These are phyloP conservation scores for Mesembryanthemum crystallinum DNA, from an alignment of 148 eudicot genomes.

Conservation along the genomic window DNA sequence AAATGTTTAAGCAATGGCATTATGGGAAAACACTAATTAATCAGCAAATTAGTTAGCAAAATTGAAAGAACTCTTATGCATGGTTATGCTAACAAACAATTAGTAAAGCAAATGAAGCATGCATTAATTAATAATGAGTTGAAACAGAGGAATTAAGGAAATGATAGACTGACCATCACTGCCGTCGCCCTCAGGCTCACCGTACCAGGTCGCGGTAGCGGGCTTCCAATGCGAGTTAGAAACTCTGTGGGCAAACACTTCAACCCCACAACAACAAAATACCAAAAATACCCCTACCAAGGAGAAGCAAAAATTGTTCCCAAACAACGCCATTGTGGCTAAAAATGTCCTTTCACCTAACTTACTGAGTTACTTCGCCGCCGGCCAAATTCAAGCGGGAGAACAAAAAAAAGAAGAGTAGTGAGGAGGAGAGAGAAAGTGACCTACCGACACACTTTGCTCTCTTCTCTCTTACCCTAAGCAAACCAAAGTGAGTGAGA, in stretches of 20 bases:
- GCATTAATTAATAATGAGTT: too few species aligned
- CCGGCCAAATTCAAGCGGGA: too few species aligned
- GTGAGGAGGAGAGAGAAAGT: slow-evolving; percentile 11
- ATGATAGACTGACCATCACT: slow-evolving; percentile 50
- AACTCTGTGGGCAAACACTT: slow-evolving; percentile 23
- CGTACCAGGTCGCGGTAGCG: slow-evolving; percentile 97
- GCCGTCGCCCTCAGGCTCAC: slow-evolving; percentile 90
- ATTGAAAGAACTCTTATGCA: too few species aligned
- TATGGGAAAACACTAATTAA: too few species aligned
- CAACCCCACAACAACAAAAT: slow-evolving; percentile 16
- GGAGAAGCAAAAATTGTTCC: neutral
- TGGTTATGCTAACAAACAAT: neutral
- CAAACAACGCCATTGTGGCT: slow-evolving; percentile 20
- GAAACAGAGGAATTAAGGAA: neutral
- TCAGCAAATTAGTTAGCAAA: neutral
- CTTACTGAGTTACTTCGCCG: too few species aligned
- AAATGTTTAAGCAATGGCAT: neutral
- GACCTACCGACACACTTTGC: slow-evolving; percentile 12
- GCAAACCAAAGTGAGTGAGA: neutral
- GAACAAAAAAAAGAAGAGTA: too few species aligned
- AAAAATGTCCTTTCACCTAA: neutral
- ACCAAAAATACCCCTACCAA: slow-evolving; percentile 24
- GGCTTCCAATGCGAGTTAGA: slow-evolving; percentile 61
- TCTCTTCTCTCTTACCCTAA: slow-evolving; percentile 2
- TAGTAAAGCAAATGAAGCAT: neutral